Evolutionary conservation across 1,284 basidiomycete species (phyloP).

Genomic region (Pseudozyma sp.): DNA sequence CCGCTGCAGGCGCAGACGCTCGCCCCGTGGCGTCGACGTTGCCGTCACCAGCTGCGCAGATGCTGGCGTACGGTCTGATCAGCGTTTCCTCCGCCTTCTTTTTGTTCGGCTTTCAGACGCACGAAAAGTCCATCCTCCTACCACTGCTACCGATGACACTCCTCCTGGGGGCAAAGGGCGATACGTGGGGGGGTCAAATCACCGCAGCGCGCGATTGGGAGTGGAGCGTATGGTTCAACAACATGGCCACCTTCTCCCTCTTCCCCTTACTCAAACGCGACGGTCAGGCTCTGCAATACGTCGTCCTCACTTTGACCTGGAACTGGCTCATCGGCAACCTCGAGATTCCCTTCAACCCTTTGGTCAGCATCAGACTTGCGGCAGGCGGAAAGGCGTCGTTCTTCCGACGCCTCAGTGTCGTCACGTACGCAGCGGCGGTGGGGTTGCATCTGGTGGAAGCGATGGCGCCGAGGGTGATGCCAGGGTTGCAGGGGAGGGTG

Average conservation of each 20-base stretch:
- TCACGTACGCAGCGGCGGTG: constrained; percentile 72
- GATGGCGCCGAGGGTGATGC: constrained; percentile 68
- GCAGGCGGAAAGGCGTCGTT: constrained; percentile 3
- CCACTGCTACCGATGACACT: constrained; percentile 86
- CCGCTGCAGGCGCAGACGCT: constrained; percentile 38
- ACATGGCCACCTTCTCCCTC: constrained; percentile 88
- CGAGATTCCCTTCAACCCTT: constrained; percentile 13
- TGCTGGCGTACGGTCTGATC: constrained; percentile 65
- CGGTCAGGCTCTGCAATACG: constrained; percentile 80
- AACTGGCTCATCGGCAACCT: constrained; percentile 79
- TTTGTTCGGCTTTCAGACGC: constrained; percentile 93
- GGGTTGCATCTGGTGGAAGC: constrained; percentile 77
- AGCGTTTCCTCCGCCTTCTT: constrained; percentile 80
- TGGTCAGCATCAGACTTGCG: constrained; percentile 19
- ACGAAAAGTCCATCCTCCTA: constrained; percentile 91
- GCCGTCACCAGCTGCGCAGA: constrained; percentile 73
- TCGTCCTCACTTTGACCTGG: constrained; percentile 79
- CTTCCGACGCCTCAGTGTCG: constrained; percentile 20
- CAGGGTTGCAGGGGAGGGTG: constrained; percentile 53
- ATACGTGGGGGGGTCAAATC: constrained; percentile 70
- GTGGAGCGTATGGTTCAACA: constrained; percentile 83
- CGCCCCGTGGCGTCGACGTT: constrained; percentile 75
- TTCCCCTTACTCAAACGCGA: constrained; percentile 87
- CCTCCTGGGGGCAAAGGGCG: constrained; percentile 75
- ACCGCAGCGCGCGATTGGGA: constrained; percentile 74